Evolutionary conservation across 2,329 filamentous ascomycete species (phyloP), one percentile per base, ranked within the genome.

Genomic region (Camptophora hylomeconis): DNA sequence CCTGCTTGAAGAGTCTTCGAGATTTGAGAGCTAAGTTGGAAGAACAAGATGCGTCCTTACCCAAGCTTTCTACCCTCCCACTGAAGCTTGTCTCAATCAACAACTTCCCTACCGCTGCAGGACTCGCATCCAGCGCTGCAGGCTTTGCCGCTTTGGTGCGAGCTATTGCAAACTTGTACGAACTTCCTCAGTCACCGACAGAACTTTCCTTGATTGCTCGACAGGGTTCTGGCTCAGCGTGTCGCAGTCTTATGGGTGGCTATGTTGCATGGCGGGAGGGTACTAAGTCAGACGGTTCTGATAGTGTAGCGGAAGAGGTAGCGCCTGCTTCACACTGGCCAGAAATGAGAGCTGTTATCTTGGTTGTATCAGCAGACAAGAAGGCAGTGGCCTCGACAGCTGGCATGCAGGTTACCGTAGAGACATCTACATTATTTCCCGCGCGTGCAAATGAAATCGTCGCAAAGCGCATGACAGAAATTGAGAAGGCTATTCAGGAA

Each of bases 21-120:
- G 55, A 73, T 29, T 74, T 89, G 24, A 80, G 89, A 38, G 67
- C 73, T 29, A 64, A 72, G 14, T 66, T 95, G 47, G 89, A 98
- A 57, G 62, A 65, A 19, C 57, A 67, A 37, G 65, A 93, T 52
- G 45, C 74, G 0, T 74, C 72, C 13, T 69, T 93, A n/a, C 83
- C 87, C 23, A 82, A 80, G 55, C 73, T 98, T 33, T 80, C 83
- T 7, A 52, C 65, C 28, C 65, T 80, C 47, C 74, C 80, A 18
- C 72, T 98, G 37, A 80, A 77, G 45, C 77, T 98, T 42, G 84
- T 94, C 32, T 89, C 81, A 33, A 80, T 89, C 63, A 98, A 98
- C 69, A 98, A 98, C 69, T 98, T 98, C 68, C 89, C 89, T 39
- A 98, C 89, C 2, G 89, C 89, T 15, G 89, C 89, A 4, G 89